phyloP scores from a whole-genome alignment of 768 basidiomycete genomes.

The Boletus huronensis region DNA sequence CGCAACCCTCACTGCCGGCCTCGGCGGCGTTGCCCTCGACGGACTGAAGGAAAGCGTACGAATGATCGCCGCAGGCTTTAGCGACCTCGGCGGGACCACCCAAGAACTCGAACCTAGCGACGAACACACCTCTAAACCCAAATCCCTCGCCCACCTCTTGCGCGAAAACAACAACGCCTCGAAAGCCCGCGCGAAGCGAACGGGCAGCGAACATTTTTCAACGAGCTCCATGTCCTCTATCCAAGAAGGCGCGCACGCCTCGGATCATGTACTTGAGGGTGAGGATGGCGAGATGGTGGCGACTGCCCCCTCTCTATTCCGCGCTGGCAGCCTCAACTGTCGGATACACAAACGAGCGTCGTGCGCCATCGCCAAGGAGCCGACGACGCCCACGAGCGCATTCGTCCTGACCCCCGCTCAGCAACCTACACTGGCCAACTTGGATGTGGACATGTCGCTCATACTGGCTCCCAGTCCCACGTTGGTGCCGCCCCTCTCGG shows the following conservation, averaged over 20 bases:
- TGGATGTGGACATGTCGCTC: slow-evolving; percentile 14
- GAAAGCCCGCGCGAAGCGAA: slow-evolving; percentile 20
- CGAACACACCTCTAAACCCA: background rate
- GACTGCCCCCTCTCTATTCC: slow-evolving; percentile 8
- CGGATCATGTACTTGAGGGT: background rate
- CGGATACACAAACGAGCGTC: slow-evolving; percentile 16
- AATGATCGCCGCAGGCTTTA: slow-evolving; percentile 48
- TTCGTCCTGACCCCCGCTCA: background rate
- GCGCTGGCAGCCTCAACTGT: slow-evolving; percentile 15
- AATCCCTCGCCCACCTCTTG: background rate
- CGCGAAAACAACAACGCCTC: slow-evolving; percentile 21
- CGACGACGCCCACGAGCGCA: background rate
- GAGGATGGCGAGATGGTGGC: background rate
- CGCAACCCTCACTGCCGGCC: background rate
- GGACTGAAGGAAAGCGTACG: slow-evolving; percentile 66
- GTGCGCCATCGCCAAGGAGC: background rate
- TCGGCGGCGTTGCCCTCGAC: slow-evolving; percentile 38
- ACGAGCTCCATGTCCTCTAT: slow-evolving; percentile 47
- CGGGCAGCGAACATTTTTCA: slow-evolving; percentile 37
- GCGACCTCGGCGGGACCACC: slow-evolving; percentile 28
- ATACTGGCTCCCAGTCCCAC: slow-evolving; percentile 12
- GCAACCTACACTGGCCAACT: background rate
- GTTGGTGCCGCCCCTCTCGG: background rate
- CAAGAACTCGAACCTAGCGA: slow-evolving; percentile 4
- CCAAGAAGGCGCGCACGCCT: slow-evolving; percentile 21